Evolutionary conservation across 768 basidiomycete genomes (phyloP).

Genomic region (Boletellus ananas): DNA sequence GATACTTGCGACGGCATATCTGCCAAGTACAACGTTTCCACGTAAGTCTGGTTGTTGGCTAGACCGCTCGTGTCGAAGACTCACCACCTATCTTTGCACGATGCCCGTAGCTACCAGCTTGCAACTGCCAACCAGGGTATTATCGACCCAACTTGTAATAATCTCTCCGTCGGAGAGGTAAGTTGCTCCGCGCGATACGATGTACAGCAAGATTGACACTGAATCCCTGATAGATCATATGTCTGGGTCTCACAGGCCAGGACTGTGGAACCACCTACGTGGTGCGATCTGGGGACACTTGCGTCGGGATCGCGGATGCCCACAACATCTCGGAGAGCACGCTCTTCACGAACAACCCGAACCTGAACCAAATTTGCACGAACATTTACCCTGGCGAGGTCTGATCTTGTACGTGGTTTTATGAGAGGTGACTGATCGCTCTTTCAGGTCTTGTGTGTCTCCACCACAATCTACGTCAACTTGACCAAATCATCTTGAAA

Average conservation of each 20-base stretch:
- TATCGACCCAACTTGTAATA: constrained; percentile 52
- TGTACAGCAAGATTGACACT: not conserved
- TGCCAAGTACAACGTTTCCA: constrained; percentile 54
- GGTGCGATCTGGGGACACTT: constrained; percentile 48
- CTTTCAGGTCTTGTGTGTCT: constrained; percentile 25
- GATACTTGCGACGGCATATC: constrained; percentile 70
- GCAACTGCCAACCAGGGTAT: constrained; percentile 44
- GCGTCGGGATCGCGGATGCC: constrained; percentile 38
- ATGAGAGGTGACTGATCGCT: not conserved
- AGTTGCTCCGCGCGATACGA: not conserved
- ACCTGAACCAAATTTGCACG: constrained; percentile 47
- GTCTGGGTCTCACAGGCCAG: constrained; percentile 52
- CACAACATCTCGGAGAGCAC: constrained; percentile 44
- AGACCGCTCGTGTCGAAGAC: not conserved
- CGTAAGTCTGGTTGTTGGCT: constrained; percentile 37
- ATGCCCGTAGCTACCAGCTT: constrained; percentile 50
- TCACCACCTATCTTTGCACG: not conserved
- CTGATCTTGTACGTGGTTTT: not conserved
- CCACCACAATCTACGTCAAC: constrained; percentile 24
- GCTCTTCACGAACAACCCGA: constrained; percentile 61
- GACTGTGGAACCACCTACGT: constrained; percentile 56
- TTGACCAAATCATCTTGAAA: constrained; percentile 9
- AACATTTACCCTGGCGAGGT: constrained; percentile 65
- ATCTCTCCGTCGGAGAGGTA: constrained; percentile 53
- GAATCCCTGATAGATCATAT: constrained; percentile 30